Evolutionary conservation across 257 asterid species (phyloP).

Genomic region (Solanum chiquidenum): DNA sequence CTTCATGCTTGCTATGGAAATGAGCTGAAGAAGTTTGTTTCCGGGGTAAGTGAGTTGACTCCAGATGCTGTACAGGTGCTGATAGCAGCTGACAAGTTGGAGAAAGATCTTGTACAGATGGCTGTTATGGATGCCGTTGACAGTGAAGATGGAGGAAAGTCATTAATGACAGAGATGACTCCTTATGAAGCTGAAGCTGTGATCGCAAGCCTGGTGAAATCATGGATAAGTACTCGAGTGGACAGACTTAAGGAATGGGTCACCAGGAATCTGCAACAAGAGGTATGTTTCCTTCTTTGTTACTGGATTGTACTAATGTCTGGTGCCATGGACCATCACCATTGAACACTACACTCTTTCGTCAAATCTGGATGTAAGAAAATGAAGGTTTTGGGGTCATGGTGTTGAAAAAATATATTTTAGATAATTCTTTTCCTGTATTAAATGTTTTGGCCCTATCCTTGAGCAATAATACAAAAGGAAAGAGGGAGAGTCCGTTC

Average conservation of each 20-base stretch:
- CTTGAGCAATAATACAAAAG: not conserved
- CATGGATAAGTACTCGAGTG: constrained; percentile 74
- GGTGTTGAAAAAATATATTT: not conserved
- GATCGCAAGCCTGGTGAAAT: constrained; percentile 52
- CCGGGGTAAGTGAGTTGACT: constrained; percentile 60
- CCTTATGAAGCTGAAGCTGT: constrained; percentile 90
- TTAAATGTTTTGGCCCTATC: not conserved
- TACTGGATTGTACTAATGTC: not conserved
- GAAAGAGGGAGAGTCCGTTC: not conserved
- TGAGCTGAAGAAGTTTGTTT: constrained; percentile 66
- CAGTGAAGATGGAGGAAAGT: constrained; percentile 96
- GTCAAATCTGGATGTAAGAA: not conserved
- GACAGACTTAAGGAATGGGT: constrained; percentile 84
- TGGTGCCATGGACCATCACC: not conserved
- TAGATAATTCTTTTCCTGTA: not conserved
- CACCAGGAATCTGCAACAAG: constrained; percentile 70
- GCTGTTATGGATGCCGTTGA: constrained; percentile 84
- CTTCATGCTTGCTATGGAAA: constrained; percentile 76
- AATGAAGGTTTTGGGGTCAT: not conserved
- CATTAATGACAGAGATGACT: constrained; percentile 84
- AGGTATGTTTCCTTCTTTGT: constrained; percentile 33
- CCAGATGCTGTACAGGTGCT: constrained; percentile 92
- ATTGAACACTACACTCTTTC: not conserved
- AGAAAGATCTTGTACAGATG: constrained; percentile 82
- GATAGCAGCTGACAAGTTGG: constrained; percentile 80